Evolutionary conservation across 306 rosid species (phyloP), one percentile per base, ranked within the genome.

Genomic region (Acmispon strigosus): DNA sequence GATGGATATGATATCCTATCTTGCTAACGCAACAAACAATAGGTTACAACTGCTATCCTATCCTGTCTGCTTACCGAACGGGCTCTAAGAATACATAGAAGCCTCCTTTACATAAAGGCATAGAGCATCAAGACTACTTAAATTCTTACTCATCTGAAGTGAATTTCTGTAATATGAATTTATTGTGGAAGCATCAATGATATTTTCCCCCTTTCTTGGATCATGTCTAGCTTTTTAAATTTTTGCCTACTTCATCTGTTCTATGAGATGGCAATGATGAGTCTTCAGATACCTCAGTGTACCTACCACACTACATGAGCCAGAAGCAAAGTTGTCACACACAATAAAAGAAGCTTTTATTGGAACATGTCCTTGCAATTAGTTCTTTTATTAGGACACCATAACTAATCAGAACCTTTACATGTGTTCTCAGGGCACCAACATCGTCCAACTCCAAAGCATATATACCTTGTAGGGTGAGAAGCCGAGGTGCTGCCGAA

Each of bases 401-500:
- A 48, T 10, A 15, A 32, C 66, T 66, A 20, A 69, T 49, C 27
- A 69, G 54, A 39, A 73, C 41, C 65, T 27, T 8, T 8, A 62
- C 8, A 56, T 82, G 83, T 74, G 83, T 74, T 74, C 78, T 82
- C 73, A 71, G 81, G 83, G 53, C 75, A 75, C 81, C 84, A 61
- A 41, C 47, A 41, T 49, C 17, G 29, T 62, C 70, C 78, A 58
- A 69, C 73, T 57, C 57, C 44, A 59, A 36, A 72, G 44, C 44
- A 48, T 49, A 10, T 32, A 32, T 29, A 14, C 37, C 11, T 15
- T 53, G 10, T 7, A 29, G 16, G 29, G 56, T 41, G 42, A 44
- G 83, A 51, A 19, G 70, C 32, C 12, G 53, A 62, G 34, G 15
- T 71, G 61, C 59, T 8, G 19, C 63, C 34, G 49, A 54, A 18